Evolutionary conservation across 1,284 basidiomycete species (phyloP).

Genomic region (Microbotryomycetes sp.): DNA sequence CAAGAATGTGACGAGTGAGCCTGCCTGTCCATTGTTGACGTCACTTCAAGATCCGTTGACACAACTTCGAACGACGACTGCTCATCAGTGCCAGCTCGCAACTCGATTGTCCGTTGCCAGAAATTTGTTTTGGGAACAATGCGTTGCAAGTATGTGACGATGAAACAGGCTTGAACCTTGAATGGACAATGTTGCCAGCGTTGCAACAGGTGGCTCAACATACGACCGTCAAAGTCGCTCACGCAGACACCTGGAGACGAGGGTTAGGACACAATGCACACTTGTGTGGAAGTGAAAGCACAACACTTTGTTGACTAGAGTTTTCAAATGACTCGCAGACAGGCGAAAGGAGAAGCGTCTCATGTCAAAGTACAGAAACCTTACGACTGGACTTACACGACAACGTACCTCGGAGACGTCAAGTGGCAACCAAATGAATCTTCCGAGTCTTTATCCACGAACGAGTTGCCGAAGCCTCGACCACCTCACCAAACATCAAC

Average conservation of each 20-base stretch:
- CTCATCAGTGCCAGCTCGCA: conserved; percentile 59
- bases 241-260: conserved; percentile 89
- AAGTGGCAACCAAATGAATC: conserved; percentile 15
- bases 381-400: conserved; percentile 98
- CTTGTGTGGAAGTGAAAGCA: no score
- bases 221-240: conserved; percentile 83
- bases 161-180: conserved; percentile 7
- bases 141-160: conserved; percentile 54
- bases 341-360: conserved; percentile 40
- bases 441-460: neutral
- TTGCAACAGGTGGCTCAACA: conserved; percentile 63
- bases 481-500: neutral
- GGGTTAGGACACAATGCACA: no score
- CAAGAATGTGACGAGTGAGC: conserved; percentile 48
- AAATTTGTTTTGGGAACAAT: conserved; percentile 96
- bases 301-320: conserved; percentile 25
- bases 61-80: conserved; percentile 57
- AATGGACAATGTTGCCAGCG: conserved; percentile 55
- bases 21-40: conserved; percentile 6
- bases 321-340: conserved; percentile 54
- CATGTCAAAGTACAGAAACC: conserved; percentile 51
- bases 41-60: conserved; percentile 53
- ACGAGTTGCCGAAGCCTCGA: neutral
- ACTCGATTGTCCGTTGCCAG: conserved; percentile 78
- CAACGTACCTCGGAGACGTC: conserved; percentile 67